Evolutionary conservation across 2,329 filamentous ascomycete species (phyloP), one percentile per base, ranked within the genome.

Genomic region (Leptoxyphium fumago): DNA sequence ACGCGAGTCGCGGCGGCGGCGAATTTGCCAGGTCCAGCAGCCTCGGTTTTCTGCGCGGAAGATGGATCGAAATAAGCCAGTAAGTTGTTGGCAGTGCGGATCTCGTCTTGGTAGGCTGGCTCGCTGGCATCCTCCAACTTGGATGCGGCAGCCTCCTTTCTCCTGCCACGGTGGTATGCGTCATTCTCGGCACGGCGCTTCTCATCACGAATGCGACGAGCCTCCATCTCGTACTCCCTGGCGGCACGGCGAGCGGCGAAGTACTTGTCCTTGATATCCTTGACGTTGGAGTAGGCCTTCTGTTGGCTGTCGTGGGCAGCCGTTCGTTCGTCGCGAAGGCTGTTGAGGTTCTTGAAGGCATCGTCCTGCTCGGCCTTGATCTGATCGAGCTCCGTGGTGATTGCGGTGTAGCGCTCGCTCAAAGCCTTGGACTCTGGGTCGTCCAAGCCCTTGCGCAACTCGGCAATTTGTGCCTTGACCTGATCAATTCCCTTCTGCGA

Each of bases 341-440:
- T 65, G 55, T 86, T 88, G 47, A 95, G 70, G 69, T 79, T 84
- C 75, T 94, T 93, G 76, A 82, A 94, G 30, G 81, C 85, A 53
- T 82, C 78, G 58, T 96, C 87, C 66, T 94, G 85, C 70, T 94
- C 84, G 40, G 82, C 82, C 72, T 93, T 94, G 70, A 98, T 84
- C 48, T 70, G 65, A 62, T 96, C 87, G 43, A 96, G 73, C 70
- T 98, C 88, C 53, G 80, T 77, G 69, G 91, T 84, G 59, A 95
- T 78, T 64, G 77, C 76, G 60, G 76, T 80, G 71, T 94, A 96
- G 61, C 82, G 77, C 50, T 95, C 87, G 58, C 80, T 86, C 47
- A 95, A 72, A 5, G 85, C 85, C 70, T 86, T 89, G 54, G 82
- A 77, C 67, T 94, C 89, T 15, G 91, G 87, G 65, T 94, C 87